A percentile compares a stretch with the other conserved stretches of the same genome.
phyloP scores from a whole-genome alignment of 441 rosid genomes.

The Adansonia rubrostipa region DNA sequence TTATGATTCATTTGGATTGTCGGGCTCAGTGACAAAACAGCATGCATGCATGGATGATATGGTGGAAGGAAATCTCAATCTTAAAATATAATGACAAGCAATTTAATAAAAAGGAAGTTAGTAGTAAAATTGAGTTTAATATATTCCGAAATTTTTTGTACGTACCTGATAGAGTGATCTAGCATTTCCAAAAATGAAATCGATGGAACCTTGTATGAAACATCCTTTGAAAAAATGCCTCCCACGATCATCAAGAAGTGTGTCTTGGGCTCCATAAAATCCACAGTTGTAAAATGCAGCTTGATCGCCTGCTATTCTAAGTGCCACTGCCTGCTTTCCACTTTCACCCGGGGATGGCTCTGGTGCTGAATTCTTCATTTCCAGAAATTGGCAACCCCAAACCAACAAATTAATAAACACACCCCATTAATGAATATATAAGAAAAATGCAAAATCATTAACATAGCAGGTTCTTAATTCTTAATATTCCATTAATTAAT shows the following conservation, averaged over 20 bases:
- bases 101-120: no score
- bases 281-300: constrained; percentile 83
- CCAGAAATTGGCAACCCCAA: neutral
- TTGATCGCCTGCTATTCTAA: constrained; percentile 71
- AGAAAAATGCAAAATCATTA: neutral
- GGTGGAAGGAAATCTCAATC: no score
- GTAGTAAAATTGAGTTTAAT: no score
- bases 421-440: neutral
- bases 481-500: neutral
- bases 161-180: constrained; percentile 73
- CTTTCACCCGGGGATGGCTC: constrained; percentile 64
- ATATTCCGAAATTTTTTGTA: neutral
- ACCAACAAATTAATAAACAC: neutral
- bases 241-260: constrained; percentile 75
- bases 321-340: constrained; percentile 81
- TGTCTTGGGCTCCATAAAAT: constrained; percentile 87
- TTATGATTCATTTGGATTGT: no score
- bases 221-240: constrained; percentile 73
- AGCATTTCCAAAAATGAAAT: constrained; percentile 85
- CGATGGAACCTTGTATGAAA: constrained; percentile 86
- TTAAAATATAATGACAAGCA: no score
- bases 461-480: neutral
- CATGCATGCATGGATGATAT: neutral
- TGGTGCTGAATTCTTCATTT: constrained; percentile 71
- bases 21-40: neutral